Percentiles rank a stretch among this genome's conserved stretches.
phyloP scores from a whole-genome alignment of 768 basidiomycete genomes.

The Tylopilus rubrobrunneus region DNA sequence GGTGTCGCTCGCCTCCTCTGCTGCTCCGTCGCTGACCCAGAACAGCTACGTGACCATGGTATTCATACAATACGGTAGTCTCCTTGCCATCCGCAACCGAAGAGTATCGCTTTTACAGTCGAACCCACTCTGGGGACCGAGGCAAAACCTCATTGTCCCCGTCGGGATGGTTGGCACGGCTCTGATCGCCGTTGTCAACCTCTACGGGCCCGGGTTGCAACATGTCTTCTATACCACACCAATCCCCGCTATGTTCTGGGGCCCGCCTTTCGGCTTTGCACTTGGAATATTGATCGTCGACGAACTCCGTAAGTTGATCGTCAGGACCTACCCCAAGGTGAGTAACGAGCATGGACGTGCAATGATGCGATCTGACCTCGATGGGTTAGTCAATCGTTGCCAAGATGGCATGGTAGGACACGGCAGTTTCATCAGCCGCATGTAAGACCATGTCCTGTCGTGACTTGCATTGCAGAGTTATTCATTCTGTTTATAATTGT shows the following conservation, averaged over 20 bases:
- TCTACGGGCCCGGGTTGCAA: conserved; percentile 45
- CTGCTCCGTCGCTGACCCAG: neutral
- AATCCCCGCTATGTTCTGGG: conserved; percentile 48
- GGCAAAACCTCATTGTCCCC: conserved; percentile 38
- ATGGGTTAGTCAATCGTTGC: conserved; percentile 33
- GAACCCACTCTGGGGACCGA: conserved; percentile 45
- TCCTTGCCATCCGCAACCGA: conserved; percentile 43
- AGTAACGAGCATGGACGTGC: neutral
- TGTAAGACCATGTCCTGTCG: no score
- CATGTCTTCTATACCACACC: conserved; percentile 39
- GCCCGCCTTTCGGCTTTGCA: conserved; percentile 43
- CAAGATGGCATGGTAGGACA: conserved; percentile 35
- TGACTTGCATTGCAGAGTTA: neutral
- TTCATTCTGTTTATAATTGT: no score
- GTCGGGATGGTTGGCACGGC: conserved; percentile 38
- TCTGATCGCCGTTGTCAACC: conserved; percentile 40
- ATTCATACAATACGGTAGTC: conserved; percentile 40
- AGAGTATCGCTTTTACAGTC: conserved; percentile 41
- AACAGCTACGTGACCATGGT: conserved; percentile 46
- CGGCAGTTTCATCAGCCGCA: no score
- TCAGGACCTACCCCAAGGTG: conserved; percentile 42
- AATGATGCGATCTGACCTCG: conserved; percentile 7
- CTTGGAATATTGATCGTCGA: conserved; percentile 39
- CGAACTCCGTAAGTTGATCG: conserved; percentile 43
- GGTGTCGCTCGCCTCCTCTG: conserved; percentile 7